Base-by-base conservation (phyloP, 495 filamentous ascomycete genomes). In the Talaromyces proteolyticus region DNA sequence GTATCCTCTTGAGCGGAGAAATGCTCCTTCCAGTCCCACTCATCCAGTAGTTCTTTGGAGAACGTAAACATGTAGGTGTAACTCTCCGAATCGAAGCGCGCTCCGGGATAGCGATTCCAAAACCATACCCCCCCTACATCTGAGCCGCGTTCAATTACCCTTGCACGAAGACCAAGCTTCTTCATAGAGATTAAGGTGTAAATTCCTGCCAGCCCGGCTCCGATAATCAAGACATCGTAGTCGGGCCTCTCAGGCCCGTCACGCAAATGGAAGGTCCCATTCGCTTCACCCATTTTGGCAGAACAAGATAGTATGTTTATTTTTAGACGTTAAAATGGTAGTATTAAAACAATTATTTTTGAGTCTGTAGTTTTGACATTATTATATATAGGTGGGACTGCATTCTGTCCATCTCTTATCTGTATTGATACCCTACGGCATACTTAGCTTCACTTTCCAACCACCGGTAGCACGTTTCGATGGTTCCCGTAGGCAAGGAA, bases 191-290 rank as follows among this genome's bases (percentile, higher is more conserved):
- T 60, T 6, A 74, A 52, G 0, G 62, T 51, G 52, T 74, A 76
- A 19, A 74, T 52, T 8, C 76, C 76, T 22, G 64, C 67, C 37
- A 80, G 68, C 0, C 76, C 76, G 3, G 69, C 75, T 6, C 76
- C 76, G 20, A 80, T 63, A 46, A 79, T 73, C 4, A 80, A 52
- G 19, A 72, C 74, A 55, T 77, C 73, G 18, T 62, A 64, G 52
- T 54, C 46, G 3, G 61, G 26, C 5, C 5, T 29, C 6, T 5
- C 12, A 29, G 5, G 5, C 6, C 12, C 26, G 12, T 12, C 6
- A 12, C 6, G 26, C 6, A 29, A 6, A 6, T 29, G 6, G 26
- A 29, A 29, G 5, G 5, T 29, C 5, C 12, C 26, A 12, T 5
- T 29, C 26, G 26, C 26, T 29, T 29, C 26, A 29, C 26, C 26